phyloP scores from a whole-genome alignment of 75 land plant species.

The Isoetes taiwanensis region DNA sequence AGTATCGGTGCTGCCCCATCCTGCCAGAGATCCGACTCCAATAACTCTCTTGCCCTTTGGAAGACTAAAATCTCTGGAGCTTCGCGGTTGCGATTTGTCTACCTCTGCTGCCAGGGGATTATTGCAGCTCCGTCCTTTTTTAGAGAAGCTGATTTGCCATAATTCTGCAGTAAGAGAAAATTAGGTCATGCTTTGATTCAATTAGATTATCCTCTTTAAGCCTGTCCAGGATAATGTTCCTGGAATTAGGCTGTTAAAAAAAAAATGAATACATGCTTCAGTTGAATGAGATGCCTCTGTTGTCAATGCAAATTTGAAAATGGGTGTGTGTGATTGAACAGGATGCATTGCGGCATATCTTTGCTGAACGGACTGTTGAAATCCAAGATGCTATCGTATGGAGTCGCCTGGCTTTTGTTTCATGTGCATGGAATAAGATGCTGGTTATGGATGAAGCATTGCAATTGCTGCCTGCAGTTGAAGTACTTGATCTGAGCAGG shows the following conservation, averaged over 20 bases:
- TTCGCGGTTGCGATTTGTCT: conserved; percentile 84
- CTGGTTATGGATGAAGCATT: conserved; percentile 90
- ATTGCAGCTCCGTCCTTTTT: conserved; percentile 54
- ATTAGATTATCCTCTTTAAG: too few species aligned
- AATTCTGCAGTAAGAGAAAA: conserved; percentile 63
- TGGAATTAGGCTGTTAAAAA: too few species aligned
- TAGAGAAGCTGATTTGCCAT: conserved; percentile 88
- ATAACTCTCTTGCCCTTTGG: conserved; percentile 53
- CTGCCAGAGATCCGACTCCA: conserved; percentile 70
- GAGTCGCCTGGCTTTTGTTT: conserved; percentile 60
- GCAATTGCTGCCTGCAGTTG: conserved; percentile 84
- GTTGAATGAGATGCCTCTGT: too few species aligned
- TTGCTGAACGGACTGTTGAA: conserved; percentile 76
- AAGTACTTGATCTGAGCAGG: conserved; percentile 77
- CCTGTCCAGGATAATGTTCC: too few species aligned
- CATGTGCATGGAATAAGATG: conserved; percentile 68
- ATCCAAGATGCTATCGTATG: conserved; percentile 69
- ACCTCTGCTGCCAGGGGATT: conserved; percentile 67
- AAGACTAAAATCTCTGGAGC: conserved; percentile 54
- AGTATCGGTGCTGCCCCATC: conserved; percentile 50
- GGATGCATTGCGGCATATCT: conserved; percentile 90
- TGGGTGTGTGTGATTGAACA: too few species aligned
- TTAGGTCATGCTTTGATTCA: too few species aligned
- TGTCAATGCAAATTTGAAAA: too few species aligned
- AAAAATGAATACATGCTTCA: too few species aligned